A percentile compares a stretch with the other conserved stretches of the same genome.
phyloP scores from a whole-genome alignment of 805 yeast genomes.

The Ogataea siamensis region DNA sequence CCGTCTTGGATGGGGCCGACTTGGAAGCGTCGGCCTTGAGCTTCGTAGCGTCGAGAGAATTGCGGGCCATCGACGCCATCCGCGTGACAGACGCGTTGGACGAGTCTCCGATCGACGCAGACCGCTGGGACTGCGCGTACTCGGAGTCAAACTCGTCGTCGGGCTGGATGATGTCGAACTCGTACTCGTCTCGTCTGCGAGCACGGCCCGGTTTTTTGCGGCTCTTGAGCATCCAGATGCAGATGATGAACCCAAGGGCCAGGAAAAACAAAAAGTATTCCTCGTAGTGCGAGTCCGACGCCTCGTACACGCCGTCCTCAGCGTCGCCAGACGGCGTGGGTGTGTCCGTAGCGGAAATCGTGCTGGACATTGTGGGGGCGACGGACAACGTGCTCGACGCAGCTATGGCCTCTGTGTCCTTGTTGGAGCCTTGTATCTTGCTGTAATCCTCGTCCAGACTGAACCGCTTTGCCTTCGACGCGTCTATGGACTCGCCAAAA shows the following conservation, averaged over 20 bases:
- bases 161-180: slow-evolving; percentile 71
- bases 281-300: slow-evolving; percentile 45
- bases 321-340: slow-evolving; percentile 11
- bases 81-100: slow-evolving; percentile 14
- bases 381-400: slow-evolving; percentile 9
- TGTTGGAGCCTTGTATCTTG: slow-evolving; percentile 29
- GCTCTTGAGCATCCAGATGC: slow-evolving; percentile 40
- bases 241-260: slow-evolving; percentile 53
- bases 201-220: slow-evolving; percentile 38
- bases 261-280: slow-evolving; percentile 62
- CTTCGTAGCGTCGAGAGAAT: slow-evolving; percentile 26
- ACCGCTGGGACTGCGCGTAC: slow-evolving; percentile 16
- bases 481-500: slow-evolving; percentile 78
- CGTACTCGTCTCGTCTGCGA: slow-evolving; percentile 68
- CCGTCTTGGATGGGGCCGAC: slow-evolving; percentile 4
- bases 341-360: neutral
- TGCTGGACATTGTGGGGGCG: slow-evolving; percentile 3
- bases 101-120: slow-evolving; percentile 13
- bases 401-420: slow-evolving; percentile 18
- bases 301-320: slow-evolving; percentile 22
- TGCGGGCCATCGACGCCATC: slow-evolving; percentile 20
- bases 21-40: slow-evolving; percentile 7
- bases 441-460: slow-evolving; percentile 49
- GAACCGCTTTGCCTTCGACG: slow-evolving; percentile 56
- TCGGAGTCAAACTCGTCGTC: slow-evolving; percentile 27